Evolutionary conservation across 2,329 filamentous ascomycete genomes (phyloP), one percentile per base, ranked within the genome.

Genomic region (Neocucurbitaria cava): DNA sequence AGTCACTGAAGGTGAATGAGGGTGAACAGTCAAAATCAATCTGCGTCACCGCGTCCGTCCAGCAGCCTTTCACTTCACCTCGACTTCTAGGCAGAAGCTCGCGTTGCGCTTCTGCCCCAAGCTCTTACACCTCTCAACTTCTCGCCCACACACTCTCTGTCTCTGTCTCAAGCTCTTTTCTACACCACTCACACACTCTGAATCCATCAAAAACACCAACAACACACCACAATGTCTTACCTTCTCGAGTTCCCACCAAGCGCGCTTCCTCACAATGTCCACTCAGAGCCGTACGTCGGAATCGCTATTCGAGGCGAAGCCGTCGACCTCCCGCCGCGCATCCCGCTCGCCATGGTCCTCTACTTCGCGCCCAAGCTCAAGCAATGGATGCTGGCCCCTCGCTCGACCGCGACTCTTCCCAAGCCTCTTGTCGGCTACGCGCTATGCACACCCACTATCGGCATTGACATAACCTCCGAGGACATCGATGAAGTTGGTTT

Each of bases 291-390:
- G 1, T 69, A 64, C 44, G 60, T 64, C 38, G 26, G 62, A n/a
- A 64, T 71, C 46, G 62, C 49, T 38, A 62, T 70, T 17, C 42
- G 58, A 15, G 61, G 61, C 15, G 26, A 35, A 5, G 54, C 61
- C 28, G 24, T 58, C 4, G 40, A 51, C 2, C 56, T 70, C 15
- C 66, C 67, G 13, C 36, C 49, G 1, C 56, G 42, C n/a, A 64
- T 71, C 20, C 63, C 67, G 5, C 49, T 67, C 3, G 46, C 46
- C 6, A 42, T 67, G 1, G 56, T 64, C 24, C 42, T 70, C 0
- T 62, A 69, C 51, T 70, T 65, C 52, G 56, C 54, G 1, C 68
- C 68, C 15, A 58, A 48, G 6, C 46, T 70, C 2, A 39, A 23
- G 7, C 28, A 61, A 42, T 70, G 59, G 58, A 20, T 67, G 0